Conservation (phyloP, 495 filamentous ascomycete genomes). For the Penicillium egyptiacum region DNA sequence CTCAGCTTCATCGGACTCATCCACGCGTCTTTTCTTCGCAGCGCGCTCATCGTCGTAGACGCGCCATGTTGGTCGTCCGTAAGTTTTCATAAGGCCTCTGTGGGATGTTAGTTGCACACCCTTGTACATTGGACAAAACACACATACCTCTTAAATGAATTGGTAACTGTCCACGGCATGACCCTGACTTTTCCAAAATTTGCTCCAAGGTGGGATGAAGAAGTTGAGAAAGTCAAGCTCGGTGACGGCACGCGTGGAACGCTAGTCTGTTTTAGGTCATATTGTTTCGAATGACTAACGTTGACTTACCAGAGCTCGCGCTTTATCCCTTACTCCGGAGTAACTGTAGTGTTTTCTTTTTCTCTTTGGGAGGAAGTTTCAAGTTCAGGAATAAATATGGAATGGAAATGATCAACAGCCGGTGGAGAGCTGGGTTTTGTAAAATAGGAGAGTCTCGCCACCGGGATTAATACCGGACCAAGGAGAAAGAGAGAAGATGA, state of each 20-base stretch:
- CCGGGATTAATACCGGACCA: conserved; percentile 5
- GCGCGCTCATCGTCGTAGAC: conserved; percentile 50
- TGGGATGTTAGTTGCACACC: conserved; percentile 5
- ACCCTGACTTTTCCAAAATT: conserved; percentile 26
- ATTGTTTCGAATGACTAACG: conserved; percentile 21
- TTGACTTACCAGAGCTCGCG: background rate
- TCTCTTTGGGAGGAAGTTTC: background rate
- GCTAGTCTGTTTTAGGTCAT: conserved; percentile 37
- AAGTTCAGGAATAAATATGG: background rate
- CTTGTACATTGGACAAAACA: background rate
- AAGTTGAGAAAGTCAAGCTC: conserved; percentile 15
- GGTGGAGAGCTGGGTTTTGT: conserved; percentile 4
- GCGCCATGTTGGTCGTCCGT: conserved; percentile 51
- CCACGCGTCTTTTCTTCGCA: conserved; percentile 51
- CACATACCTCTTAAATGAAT: conserved; percentile 56
- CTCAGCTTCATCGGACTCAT: conserved; percentile 49
- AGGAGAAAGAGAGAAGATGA: conserved; percentile 7
- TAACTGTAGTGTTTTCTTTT: background rate
- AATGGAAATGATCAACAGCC: background rate
- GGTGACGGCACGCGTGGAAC: conserved; percentile 34
- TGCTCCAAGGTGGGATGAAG: conserved; percentile 16
- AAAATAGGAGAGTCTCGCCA: conserved; percentile 20
- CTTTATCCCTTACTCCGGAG: conserved; percentile 23
- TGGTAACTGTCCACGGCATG: conserved; percentile 59
- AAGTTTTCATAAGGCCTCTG: conserved; percentile 55